Evolutionary conservation across 225 moss, liverwort and hornwort species (phyloP).

Genomic region (Physcomitrellopsis africana): DNA sequence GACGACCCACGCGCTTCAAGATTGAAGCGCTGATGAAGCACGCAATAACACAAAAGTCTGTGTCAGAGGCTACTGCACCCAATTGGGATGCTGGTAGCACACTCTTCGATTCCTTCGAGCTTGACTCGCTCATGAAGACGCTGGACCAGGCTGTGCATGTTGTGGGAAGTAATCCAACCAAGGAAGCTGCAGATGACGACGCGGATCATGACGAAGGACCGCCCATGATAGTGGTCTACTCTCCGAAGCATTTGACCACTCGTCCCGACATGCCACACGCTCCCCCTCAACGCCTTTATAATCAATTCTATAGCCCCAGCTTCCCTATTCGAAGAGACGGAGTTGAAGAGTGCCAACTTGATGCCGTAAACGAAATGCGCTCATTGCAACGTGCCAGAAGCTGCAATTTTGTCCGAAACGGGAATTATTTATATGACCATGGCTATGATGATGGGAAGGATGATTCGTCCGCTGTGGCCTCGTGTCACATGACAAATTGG

Average conservation of each 20-base stretch:
- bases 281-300: slow-evolving; percentile 7
- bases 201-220: slow-evolving; percentile 4
- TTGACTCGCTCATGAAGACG: slow-evolving; percentile 47
- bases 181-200: background rate
- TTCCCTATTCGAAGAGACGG: slow-evolving; percentile 1
- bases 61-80: slow-evolving; percentile 5
- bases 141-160: slow-evolving; percentile 41
- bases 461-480: background rate
- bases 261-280: slow-evolving; percentile 14
- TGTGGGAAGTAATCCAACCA: background rate
- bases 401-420: slow-evolving; percentile 34
- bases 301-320: slow-evolving; percentile 26
- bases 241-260: background rate
- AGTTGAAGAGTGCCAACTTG: slow-evolving; percentile 33
- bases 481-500: background rate
- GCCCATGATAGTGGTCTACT: slow-evolving; percentile 7
- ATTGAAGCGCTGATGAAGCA: slow-evolving; percentile 63
- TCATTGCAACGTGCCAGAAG: slow-evolving; percentile 32
- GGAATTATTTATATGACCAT: slow-evolving; percentile 34
- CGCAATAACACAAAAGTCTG: slow-evolving; percentile 35
- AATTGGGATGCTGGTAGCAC: slow-evolving; percentile 56
- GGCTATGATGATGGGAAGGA: slow-evolving; percentile 34
- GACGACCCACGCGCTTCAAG: slow-evolving; percentile 51
- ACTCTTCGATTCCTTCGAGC: slow-evolving; percentile 60
- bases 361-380: slow-evolving; percentile 38